Evolutionary conservation across 768 basidiomycete species (phyloP).

Genomic region (Suillus placidus): DNA sequence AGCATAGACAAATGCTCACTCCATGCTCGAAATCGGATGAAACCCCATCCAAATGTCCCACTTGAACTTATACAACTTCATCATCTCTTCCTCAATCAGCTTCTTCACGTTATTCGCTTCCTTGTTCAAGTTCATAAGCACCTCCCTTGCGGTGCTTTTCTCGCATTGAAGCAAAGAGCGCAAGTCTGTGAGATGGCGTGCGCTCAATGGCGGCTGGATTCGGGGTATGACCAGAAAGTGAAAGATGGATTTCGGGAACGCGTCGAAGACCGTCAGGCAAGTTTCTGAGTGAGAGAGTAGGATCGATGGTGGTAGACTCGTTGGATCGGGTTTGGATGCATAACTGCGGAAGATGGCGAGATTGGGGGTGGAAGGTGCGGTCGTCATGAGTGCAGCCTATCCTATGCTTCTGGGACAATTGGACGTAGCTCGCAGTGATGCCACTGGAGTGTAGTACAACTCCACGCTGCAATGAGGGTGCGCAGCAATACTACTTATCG

Average conservation of each 20-base stretch:
- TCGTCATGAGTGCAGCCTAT: neutral
- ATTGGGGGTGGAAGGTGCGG: constrained; percentile 27
- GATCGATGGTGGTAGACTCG: constrained; percentile 60
- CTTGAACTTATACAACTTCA: constrained; percentile 64
- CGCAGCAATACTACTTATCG: neutral
- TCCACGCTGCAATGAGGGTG: neutral
- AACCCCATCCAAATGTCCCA: constrained; percentile 85
- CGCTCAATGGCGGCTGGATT: constrained; percentile 31
- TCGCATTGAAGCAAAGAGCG: constrained; percentile 56
- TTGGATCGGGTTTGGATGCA: constrained; percentile 50
- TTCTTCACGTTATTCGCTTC: constrained; percentile 58
- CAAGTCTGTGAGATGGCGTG: constrained; percentile 53
- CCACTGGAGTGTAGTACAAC: neutral
- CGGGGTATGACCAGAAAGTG: constrained; percentile 86
- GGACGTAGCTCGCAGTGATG: neutral
- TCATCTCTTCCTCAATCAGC: constrained; percentile 82
- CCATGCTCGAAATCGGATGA: constrained; percentile 84
- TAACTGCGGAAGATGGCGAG: constrained; percentile 64
- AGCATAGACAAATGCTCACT: constrained; percentile 66
- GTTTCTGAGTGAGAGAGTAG: constrained; percentile 60
- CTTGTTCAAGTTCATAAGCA: constrained; percentile 55
- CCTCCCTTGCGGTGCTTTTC: constrained; percentile 53
- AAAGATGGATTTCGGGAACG: constrained; percentile 81
- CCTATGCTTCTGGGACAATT: neutral
- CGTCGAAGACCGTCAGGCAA: constrained; percentile 72